Conservation (phyloP, 768 basidiomycete genomes). For the Imleria badia region DNA sequence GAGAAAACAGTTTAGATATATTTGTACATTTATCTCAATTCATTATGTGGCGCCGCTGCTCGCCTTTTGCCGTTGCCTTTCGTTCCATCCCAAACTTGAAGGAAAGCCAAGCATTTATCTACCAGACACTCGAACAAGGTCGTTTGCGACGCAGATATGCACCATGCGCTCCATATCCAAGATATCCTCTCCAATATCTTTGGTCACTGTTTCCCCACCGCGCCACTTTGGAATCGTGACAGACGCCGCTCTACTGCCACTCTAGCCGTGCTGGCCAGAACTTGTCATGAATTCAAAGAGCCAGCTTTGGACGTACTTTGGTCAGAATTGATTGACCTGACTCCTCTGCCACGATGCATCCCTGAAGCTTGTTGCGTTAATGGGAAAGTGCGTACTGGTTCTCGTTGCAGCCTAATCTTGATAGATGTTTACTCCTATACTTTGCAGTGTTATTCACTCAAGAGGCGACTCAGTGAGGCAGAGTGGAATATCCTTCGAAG, state of each 20-base stretch:
- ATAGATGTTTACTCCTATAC: not conserved
- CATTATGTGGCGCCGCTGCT: too few relatives aligned
- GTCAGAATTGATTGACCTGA: not conserved
- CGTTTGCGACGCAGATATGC: too few relatives aligned
- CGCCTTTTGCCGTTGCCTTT: too few relatives aligned
- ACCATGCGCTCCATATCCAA: not conserved
- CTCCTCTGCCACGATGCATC: not conserved
- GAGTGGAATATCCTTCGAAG: slow-evolving; percentile 6
- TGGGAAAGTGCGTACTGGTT: not conserved
- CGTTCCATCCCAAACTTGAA: too few relatives aligned
- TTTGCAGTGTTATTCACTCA: not conserved
- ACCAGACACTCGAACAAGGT: too few relatives aligned
- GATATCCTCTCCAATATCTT: slow-evolving; percentile 4
- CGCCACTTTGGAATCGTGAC: too few relatives aligned
- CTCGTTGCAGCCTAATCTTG: too few relatives aligned
- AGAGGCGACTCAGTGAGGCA: not conserved
- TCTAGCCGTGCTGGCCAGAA: not conserved
- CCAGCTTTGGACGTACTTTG: slow-evolving; percentile 8
- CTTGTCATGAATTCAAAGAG: slow-evolving; percentile 6
- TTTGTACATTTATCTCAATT: too few relatives aligned
- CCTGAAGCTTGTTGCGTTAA: not conserved
- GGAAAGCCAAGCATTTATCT: too few relatives aligned
- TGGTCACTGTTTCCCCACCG: too few relatives aligned
- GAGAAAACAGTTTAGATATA: too few relatives aligned
- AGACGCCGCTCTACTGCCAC: not conserved